These are phyloP conservation scores for Cercospora sesami DNA, from an alignment of 2,329 filamentous ascomycete species.

Conservation along the genomic window DNA sequence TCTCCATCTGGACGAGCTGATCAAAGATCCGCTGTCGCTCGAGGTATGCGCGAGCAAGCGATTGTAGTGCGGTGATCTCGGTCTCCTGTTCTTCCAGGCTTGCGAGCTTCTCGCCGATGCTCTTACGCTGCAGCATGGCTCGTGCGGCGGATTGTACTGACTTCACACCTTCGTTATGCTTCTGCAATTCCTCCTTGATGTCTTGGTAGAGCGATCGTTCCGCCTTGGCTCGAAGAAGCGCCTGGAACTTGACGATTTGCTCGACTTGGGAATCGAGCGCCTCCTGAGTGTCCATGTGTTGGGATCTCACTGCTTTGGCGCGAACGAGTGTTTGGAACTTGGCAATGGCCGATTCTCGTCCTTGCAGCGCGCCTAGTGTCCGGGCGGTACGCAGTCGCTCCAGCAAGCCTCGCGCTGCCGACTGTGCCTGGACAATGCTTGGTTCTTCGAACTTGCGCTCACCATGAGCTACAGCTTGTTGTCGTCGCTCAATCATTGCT, in stretches of 20 bases:
- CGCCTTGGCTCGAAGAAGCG: slow-evolving; percentile 63
- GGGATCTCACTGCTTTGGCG: slow-evolving; percentile 56
- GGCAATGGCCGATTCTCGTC: slow-evolving; percentile 44
- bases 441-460: slow-evolving; percentile 33
- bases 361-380: slow-evolving; percentile 35
- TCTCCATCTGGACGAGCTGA: slow-evolving; percentile 69
- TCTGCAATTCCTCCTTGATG: slow-evolving; percentile 41
- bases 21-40: slow-evolving; percentile 61
- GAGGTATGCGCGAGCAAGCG: slow-evolving; percentile 64
- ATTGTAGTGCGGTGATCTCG: slow-evolving; percentile 65
- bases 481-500: slow-evolving; percentile 63
- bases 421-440: slow-evolving; percentile 41
- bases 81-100: slow-evolving; percentile 60
- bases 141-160: slow-evolving; percentile 56
- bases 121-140: slow-evolving; percentile 49
- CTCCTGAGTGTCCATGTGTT: slow-evolving; percentile 61
- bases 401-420: slow-evolving; percentile 45
- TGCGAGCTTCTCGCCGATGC: slow-evolving; percentile 47
- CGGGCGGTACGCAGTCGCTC: slow-evolving; percentile 40
- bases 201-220: slow-evolving; percentile 44
- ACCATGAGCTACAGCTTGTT: slow-evolving; percentile 35
- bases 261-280: slow-evolving; percentile 43
- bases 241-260: slow-evolving; percentile 58
- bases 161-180: slow-evolving; percentile 47
- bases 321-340: slow-evolving; percentile 66